phyloP scores from a whole-genome alignment of 129 eudicot species.

The Saussurea involucrata region DNA sequence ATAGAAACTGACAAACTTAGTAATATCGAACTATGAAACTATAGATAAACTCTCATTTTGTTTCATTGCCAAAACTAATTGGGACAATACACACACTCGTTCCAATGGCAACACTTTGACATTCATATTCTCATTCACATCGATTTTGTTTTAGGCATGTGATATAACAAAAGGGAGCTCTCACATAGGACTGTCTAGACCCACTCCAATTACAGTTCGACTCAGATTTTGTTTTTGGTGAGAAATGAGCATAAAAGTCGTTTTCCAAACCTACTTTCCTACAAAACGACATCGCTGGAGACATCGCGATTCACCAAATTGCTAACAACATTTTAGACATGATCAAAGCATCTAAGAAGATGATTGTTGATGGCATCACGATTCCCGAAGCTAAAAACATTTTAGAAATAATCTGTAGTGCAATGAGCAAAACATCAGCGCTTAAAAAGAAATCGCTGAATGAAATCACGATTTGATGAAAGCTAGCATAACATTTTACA shows the following conservation, averaged over 20 bases:
- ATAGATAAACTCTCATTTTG: not conserved
- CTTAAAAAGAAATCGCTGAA: not conserved
- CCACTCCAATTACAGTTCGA: not conserved
- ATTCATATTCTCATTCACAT: no score
- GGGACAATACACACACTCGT: not conserved
- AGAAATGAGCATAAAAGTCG: not conserved
- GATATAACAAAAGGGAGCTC: not conserved
- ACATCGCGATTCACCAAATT: not conserved
- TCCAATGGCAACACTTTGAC: not conserved
- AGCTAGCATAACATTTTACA: not conserved
- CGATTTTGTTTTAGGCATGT: not conserved
- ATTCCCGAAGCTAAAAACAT: not conserved
- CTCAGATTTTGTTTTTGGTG: no score
- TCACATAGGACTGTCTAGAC: not conserved
- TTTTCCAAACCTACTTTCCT: not conserved
- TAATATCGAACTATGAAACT: not conserved
- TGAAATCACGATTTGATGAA: not conserved
- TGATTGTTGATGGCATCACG: not conserved
- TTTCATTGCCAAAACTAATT: not conserved
- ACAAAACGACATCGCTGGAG: not conserved
- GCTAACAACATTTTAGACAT: not conserved
- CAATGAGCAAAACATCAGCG: not conserved
- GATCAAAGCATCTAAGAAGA: not conserved
- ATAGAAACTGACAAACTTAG: not conserved
- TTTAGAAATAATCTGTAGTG: not conserved